Base-by-base conservation (phyloP, 1,284 basidiomycete genomes). In the Cystobasidiaceae sp. region DNA sequence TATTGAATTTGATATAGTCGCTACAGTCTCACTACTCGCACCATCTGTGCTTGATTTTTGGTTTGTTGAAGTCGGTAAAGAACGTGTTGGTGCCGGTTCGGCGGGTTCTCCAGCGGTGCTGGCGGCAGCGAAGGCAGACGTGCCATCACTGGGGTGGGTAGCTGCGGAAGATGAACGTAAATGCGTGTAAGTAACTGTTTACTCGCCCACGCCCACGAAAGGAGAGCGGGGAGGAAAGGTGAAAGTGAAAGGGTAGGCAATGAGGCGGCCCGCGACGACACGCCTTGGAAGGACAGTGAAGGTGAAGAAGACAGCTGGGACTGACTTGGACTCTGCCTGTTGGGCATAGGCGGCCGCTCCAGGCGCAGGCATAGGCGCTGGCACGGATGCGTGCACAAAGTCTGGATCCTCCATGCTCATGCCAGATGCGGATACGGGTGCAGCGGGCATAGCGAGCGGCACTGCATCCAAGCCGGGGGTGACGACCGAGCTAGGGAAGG, bases 281-380 rank as follows among this genome's bases (percentile, higher is more conserved):
- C n/a, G 30, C n/a, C 27, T 56, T 44, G 7, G 41, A 15, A n/a
- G n/a, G n/a, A n/a, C n/a, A n/a, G n/a, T n/a, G 19, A 39, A 15
- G 15, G 48, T 17, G 32, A 37, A 27, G 28, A 21, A 50, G 43
- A 33, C 21, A 23, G 46, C 6, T 9, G 6, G 45, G 34, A 60
- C 58, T 60, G 58, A 60, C 58, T 60, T 60, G 45, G 28, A 30
- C 45, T 49, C 46, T 49, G 44, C 33, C 58, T 25, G 30, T 32
- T 49, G 9, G 37, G n/a, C n/a, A n/a, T n/a, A n/a, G n/a, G n/a
- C n/a, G n/a, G 43, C 43, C n/a, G 32, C 23, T 19, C 23, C n/a
- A n/a, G n/a, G n/a, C n/a, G n/a, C n/a, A n/a, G n/a, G n/a, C n/a
- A n/a, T n/a, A n/a, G n/a, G n/a, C n/a, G n/a, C n/a, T n/a, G n/a